A percentile compares a stretch with the other conserved stretches of the same genome.
Conservation (phyloP, 1,139 yeast species). For the Magnusiomyces ingens region DNA sequence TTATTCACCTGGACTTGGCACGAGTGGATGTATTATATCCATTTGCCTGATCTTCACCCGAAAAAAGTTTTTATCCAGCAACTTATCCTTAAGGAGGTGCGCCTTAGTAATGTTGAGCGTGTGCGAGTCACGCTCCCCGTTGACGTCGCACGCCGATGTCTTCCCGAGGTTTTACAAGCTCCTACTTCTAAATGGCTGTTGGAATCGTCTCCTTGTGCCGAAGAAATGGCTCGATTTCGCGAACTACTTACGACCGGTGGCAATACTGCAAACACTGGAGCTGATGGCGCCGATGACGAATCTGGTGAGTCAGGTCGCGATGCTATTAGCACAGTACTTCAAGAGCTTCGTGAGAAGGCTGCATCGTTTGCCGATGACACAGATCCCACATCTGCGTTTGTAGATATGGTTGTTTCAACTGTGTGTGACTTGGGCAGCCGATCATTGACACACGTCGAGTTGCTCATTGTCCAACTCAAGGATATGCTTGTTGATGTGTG, state of each 20-base stretch:
- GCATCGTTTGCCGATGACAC: slow-evolving; percentile 25
- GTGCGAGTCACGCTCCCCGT: slow-evolving; percentile 70
- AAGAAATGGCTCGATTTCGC: slow-evolving; percentile 32
- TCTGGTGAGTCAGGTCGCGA: slow-evolving; percentile 27
- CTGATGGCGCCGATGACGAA: slow-evolving; percentile 21
- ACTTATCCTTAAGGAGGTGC: slow-evolving; percentile 73
- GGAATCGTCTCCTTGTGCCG: slow-evolving; percentile 33
- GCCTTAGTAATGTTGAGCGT: slow-evolving; percentile 64
- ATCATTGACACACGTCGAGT: slow-evolving; percentile 79
- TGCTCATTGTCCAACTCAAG: slow-evolving; percentile 53
- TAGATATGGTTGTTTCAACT: slow-evolving; percentile 61
- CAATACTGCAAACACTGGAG: background rate
- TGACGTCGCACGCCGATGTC: background rate
- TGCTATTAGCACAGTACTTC: slow-evolving; percentile 33
- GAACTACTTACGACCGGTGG: slow-evolving; percentile 23
- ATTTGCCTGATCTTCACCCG: slow-evolving; percentile 51
- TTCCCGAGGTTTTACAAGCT: slow-evolving; percentile 52
- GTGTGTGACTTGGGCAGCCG: slow-evolving; percentile 82
- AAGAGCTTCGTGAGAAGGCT: slow-evolving; percentile 25
- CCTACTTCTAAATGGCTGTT: slow-evolving; percentile 39
- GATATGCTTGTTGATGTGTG: slow-evolving; percentile 44
- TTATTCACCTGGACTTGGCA: slow-evolving; percentile 98
- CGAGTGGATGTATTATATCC: slow-evolving; percentile 56
- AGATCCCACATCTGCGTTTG: slow-evolving; percentile 43
- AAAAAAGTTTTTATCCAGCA: slow-evolving; percentile 67